A percentile compares a stretch with the other conserved stretches of the same genome.
phyloP scores from a whole-genome alignment of 441 rosid species.

The Manihot esculenta region DNA sequence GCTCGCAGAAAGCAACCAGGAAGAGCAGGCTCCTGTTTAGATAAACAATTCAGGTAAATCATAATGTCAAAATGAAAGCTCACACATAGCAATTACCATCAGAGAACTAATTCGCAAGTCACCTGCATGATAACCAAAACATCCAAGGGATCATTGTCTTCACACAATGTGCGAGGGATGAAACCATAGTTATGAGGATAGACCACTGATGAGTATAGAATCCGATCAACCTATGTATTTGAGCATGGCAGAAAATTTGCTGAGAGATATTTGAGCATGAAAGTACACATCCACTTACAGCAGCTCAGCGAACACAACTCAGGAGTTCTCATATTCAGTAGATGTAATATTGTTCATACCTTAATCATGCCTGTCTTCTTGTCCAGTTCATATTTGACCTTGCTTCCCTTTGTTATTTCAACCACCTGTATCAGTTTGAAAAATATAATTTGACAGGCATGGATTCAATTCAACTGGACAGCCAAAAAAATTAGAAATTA shows the following conservation, averaged over 20 bases:
- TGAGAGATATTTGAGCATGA: no score
- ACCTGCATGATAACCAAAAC: constrained; percentile 94
- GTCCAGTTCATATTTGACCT: constrained; percentile 95
- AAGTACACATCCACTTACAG: no score
- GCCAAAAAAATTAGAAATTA: neutral
- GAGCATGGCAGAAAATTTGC: constrained; percentile 10
- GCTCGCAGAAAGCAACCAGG: constrained; percentile 97
- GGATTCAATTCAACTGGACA: constrained; percentile 1
- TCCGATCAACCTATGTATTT: constrained; percentile 66
- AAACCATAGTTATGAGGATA: constrained; percentile 98
- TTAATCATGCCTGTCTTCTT: constrained; percentile 91
- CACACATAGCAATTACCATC: neutral
- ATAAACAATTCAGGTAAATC: no score
- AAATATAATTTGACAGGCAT: constrained; percentile 13
- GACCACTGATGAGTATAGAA: constrained; percentile 87
- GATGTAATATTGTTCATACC: constrained; percentile 35
- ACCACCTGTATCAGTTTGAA: constrained; percentile 53
- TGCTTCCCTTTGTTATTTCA: constrained; percentile 92
- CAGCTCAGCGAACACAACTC: no score
- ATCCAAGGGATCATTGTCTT: constrained; percentile 95
- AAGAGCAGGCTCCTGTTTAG: constrained; percentile 81
- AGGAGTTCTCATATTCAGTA: no score
- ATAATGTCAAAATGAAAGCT: constrained; percentile 11
- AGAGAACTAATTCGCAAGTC: constrained; percentile 3
- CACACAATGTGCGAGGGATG: constrained; percentile 88